These are phyloP conservation scores for Mortierella sp. DNA, from an alignment of 371 early-diverging fungal species.

Conservation along the genomic window DNA sequence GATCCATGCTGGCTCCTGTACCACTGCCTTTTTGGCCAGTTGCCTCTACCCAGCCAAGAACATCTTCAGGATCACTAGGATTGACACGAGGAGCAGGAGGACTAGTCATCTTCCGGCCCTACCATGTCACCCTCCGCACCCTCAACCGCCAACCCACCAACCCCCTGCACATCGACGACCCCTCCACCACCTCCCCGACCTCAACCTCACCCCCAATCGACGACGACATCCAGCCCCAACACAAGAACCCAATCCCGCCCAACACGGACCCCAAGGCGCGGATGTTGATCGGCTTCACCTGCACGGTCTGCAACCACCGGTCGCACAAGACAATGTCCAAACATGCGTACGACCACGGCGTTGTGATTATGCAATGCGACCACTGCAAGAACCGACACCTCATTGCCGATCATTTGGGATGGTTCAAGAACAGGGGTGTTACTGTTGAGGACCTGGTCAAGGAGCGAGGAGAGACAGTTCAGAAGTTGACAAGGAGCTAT, in stretches of 20 bases:
- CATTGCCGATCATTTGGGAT: slow-evolving; percentile 97
- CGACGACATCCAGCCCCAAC: slow-evolving; percentile 35
- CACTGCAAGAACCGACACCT: slow-evolving; percentile 92
- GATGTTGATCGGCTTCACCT: slow-evolving; percentile 92
- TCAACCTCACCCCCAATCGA: slow-evolving; percentile 1
- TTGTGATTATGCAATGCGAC: slow-evolving; percentile 94
- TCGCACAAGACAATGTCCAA: slow-evolving; percentile 93
- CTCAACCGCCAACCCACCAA: slow-evolving; percentile 22
- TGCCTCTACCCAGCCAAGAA: neutral
- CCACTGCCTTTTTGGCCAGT: too few relatives aligned
- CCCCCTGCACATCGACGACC: neutral
- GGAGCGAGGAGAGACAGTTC: slow-evolving; percentile 84
- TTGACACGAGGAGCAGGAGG: neutral
- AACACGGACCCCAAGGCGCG: slow-evolving; percentile 67
- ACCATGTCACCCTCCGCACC: slow-evolving; percentile 40
- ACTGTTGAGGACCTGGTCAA: slow-evolving; percentile 89
- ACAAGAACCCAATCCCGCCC: slow-evolving; percentile 47
- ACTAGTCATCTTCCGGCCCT: slow-evolving; percentile 17
- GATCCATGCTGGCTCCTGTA: neutral
- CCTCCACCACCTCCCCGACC: neutral
- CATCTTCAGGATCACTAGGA: neutral
- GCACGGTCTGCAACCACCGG: slow-evolving; percentile 91
- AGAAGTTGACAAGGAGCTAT: slow-evolving; percentile 28
- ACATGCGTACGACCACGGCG: slow-evolving; percentile 89
- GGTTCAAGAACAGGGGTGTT: slow-evolving; percentile 81